Base-by-base conservation (phyloP, 2,329 filamentous ascomycete species). In the Neonectria hederae region DNA sequence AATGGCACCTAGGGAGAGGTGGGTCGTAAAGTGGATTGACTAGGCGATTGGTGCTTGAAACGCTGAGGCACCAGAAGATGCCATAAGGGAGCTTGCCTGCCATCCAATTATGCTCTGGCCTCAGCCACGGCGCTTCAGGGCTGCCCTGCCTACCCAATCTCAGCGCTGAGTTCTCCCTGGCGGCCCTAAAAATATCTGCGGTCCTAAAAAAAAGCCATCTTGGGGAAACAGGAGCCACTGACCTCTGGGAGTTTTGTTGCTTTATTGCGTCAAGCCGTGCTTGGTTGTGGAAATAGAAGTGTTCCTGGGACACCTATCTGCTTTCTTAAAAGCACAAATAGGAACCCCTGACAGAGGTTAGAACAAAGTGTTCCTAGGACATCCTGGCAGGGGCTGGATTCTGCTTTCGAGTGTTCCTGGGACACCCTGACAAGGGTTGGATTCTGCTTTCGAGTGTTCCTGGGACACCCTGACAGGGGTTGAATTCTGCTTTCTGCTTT, bases 11-110 rank as follows among this genome's bases (percentile, higher is more conserved):
- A n/a, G 38, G 38, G 17, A 19, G 10, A 42, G 38, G 38, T 42
- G 38, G 19, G 38, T 42, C 38, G 38, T 42, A 42, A 42, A 42
- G 38, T 42, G 38, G 38, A 42, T 42, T 42, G 38, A 42, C 38
- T 42, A 42, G 38, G 38, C 38, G 38, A 45, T 45, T 45, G 42
- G 42, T 45, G 42, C 42, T 45, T 45, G 42, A 45, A 45, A 45
- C 19, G 19, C 42, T 21, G 19, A 45, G 42, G 42, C 42, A 45
- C 42, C 42, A 45, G 42, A 45, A 45, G 42, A 45, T 19, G 19
- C n/a, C 19, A 45, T 45, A 22, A 45, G 9, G 42, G 38, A 45
- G 42, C 42, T 45, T 45, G 42, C 42, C 42, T 45, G 42, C 42
- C 42, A 45, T 45, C n/a, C 19, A 45, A 45, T 17, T 38, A 38